These are phyloP conservation scores for Colletotrichum orbiculare DNA, from an alignment of 2,329 filamentous ascomycete species.

Conservation along the genomic window DNA sequence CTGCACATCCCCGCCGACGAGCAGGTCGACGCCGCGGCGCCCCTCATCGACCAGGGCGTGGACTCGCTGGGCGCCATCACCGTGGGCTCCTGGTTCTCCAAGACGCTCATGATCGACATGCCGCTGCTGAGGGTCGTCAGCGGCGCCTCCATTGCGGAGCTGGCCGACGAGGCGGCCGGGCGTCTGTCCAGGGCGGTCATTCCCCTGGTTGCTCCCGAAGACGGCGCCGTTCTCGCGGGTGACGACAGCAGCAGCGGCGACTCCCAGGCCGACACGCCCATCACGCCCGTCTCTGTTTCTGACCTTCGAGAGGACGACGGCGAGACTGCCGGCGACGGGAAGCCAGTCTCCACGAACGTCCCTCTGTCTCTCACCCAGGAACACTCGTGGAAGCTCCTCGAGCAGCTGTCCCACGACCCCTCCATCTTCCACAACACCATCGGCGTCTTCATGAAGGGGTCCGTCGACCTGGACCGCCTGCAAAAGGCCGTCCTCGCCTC, in stretches of 20 bases:
- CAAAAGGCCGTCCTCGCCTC: conserved; percentile 46
- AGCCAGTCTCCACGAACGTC: neutral
- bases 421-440: conserved; percentile 55
- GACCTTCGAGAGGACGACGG: neutral
- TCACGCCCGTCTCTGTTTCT: too few relatives aligned
- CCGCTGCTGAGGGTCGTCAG: conserved; percentile 58
- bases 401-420: conserved; percentile 47
- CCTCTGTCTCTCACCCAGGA: conserved; percentile 12
- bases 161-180: conserved; percentile 1
- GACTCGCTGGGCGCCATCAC: conserved; percentile 5
- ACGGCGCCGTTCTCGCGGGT: neutral
- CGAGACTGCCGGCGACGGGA: neutral
- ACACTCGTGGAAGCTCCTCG: conserved; percentile 41
- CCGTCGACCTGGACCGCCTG: conserved; percentile 46
- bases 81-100: conserved; percentile 55
- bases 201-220: neutral
- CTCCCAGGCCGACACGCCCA: neutral
- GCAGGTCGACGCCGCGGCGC: neutral
- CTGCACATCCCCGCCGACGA: conserved; percentile 12
- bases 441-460: conserved; percentile 42
- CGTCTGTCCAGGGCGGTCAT: neutral
- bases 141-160: conserved; percentile 40
- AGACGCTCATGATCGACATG: conserved; percentile 54
- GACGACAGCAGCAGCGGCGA: neutral
- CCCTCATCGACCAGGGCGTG: conserved; percentile 13